phyloP scores from a whole-genome alignment of 2,329 filamentous ascomycete species.

The Exophiala sp. region DNA sequence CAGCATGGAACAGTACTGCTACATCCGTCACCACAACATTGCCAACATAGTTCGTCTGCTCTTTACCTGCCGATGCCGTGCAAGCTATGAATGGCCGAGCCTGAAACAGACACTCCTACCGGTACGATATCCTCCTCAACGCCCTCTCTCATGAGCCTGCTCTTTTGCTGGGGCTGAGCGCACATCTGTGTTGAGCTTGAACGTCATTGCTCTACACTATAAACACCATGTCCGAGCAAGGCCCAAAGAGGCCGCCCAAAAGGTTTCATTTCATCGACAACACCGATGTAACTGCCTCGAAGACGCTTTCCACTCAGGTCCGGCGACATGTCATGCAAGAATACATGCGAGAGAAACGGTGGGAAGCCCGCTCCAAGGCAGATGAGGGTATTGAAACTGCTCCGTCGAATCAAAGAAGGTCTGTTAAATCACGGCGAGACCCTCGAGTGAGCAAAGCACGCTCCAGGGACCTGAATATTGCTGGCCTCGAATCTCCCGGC shows the following conservation, averaged over 20 bases:
- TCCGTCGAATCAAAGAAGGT: conserved; percentile 2
- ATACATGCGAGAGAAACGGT: conserved; percentile 37
- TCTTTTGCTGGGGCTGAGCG: too few species aligned
- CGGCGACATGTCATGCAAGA: conserved; percentile 43
- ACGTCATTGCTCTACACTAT: too few species aligned
- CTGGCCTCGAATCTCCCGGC: neutral
- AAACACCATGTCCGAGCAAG: too few species aligned
- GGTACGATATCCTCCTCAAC: too few species aligned
- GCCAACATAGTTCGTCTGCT: too few species aligned
- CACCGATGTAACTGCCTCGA: conserved; percentile 33
- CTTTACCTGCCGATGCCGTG: too few species aligned
- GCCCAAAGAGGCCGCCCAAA: neutral
- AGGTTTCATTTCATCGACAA: conserved; percentile 41
- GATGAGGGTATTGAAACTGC: conserved; percentile 1
- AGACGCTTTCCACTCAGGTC: conserved; percentile 36
- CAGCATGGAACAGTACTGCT: neutral
- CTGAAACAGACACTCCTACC: neutral
- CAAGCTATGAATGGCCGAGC: neutral
- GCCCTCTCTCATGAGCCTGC: too few species aligned
- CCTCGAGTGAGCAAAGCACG: conserved; percentile 2
- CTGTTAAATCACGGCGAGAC: conserved; percentile 2
- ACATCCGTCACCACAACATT: too few species aligned
- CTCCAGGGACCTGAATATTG: neutral
- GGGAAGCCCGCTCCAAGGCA: conserved; percentile 13
- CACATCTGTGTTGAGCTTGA: too few species aligned